Base-by-base conservation (phyloP, 768 basidiomycete genomes). In the Russula griseocarnosa region DNA sequence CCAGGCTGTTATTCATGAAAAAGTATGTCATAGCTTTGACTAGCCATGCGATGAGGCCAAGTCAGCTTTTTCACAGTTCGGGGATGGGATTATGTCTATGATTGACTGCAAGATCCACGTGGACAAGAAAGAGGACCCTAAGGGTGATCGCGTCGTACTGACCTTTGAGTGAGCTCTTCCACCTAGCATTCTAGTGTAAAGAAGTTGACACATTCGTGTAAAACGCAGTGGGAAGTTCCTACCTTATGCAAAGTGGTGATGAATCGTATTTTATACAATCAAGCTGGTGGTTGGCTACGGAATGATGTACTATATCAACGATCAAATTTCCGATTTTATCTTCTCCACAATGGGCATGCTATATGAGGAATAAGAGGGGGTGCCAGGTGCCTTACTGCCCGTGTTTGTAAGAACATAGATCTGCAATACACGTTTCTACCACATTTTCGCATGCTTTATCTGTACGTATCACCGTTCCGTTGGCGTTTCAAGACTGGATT, bases 61-160 rank as follows among this genome's bases (percentile, higher is more conserved):
- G 3, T 53, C 24, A 20, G 14, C 1, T 56, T 13, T n/a, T 32
- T 22, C 14, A 26, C 55, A 89, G 87, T 92, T 91, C 66, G 90
- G 90, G 6, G 90, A 92, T 69, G 90, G 90, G 5, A 92, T 92
- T 65, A 91, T 92, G 88, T 88, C 87, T 22, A 89, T 92, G 87
- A 90, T 92, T 62, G 90, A 92, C 72, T 92, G 90, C 74, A 85
- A 82, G 68, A 79, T 92, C 65, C 79, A 78, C 53, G 77, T 92
- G 51, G 78, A 83, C 65, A 83, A 79, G 76, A 91, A 92, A 73
- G 78, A 80, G 18, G 83, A 91, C 69, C 88, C 88, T 18, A 88
- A 86, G 70, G 90, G 90, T 40, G 89, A 92, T 69, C 87, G 90
- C 50, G 86, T 91, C 10, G 69, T 90, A 20, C 77, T 92, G 64